Percentiles rank a stretch among this genome's conserved stretches.
phyloP scores from a whole-genome alignment of 495 filamentous ascomycete species.

The Hypoxylon lienhwacheense region DNA sequence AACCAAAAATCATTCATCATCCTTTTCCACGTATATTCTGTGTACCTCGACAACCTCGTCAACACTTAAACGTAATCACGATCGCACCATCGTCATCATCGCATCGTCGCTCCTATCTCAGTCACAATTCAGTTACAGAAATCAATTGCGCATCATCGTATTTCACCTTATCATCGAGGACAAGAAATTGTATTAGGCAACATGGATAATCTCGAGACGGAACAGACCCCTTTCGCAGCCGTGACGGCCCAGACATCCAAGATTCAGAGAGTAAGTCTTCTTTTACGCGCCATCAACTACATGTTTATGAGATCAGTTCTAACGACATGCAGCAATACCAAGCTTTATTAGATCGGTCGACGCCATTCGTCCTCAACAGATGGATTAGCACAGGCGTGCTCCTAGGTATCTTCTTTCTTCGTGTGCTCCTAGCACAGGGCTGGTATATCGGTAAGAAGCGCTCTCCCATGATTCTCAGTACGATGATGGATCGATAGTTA shows the following conservation, averaged over 20 bases:
- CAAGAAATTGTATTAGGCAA: constrained; percentile 20
- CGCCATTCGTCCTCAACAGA: constrained; percentile 82
- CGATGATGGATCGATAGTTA: constrained; percentile 3
- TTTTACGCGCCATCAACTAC: constrained; percentile 5
- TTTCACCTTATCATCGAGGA: neutral
- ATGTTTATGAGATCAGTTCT: neutral
- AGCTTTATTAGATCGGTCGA: constrained; percentile 88
- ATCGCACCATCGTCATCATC: no score
- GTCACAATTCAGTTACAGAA: neutral
- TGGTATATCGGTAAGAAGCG: constrained; percentile 92
- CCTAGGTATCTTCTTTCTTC: constrained; percentile 78
- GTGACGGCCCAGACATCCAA: constrained; percentile 80
- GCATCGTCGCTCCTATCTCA: no score
- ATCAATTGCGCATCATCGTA: neutral
- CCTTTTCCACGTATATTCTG: constrained; percentile 9
- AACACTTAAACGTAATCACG: no score
- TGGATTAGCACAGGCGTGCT: constrained; percentile 79
- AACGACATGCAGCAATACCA: constrained; percentile 77
- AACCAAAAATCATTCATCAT: constrained; percentile 2
- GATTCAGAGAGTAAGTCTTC: constrained; percentile 45
- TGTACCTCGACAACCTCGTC: constrained; percentile 24
- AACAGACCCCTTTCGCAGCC: constrained; percentile 80
- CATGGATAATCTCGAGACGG: constrained; percentile 81
- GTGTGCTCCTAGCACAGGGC: constrained; percentile 88
- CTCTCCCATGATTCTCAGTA: neutral